Evolutionary conservation across 495 filamentous ascomycete genomes (phyloP).

Genomic region (Penicillium macrosclerotiorum): DNA sequence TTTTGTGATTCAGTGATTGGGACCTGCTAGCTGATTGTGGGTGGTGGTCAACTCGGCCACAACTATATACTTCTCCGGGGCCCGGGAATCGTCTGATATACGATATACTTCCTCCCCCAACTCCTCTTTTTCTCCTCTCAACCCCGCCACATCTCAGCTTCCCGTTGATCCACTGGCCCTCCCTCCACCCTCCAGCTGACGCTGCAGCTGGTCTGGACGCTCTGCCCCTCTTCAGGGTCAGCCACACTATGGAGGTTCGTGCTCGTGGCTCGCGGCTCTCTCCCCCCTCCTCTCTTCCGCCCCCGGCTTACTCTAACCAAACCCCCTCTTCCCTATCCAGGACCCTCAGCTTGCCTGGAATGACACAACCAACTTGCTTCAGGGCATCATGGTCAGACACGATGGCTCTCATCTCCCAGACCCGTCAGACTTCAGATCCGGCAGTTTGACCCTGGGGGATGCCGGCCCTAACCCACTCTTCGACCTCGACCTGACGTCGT

Average conservation of each 20-base stretch:
- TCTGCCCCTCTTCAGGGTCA: background rate
- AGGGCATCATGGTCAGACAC: slow-evolving; percentile 31
- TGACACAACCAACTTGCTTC: slow-evolving; percentile 33
- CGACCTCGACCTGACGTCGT: slow-evolving; percentile 27
- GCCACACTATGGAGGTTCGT: slow-evolving; percentile 23
- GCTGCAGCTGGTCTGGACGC: slow-evolving; percentile 1
- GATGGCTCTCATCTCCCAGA: slow-evolving; percentile 12
- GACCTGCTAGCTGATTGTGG: no score
- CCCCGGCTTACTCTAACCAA: background rate
- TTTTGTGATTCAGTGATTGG: no score
- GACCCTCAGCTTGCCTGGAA: slow-evolving; percentile 25
- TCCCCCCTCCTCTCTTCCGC: background rate
- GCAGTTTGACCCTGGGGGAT: slow-evolving; percentile 23
- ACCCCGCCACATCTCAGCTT: background rate
- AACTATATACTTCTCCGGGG: no score
- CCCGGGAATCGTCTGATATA: no score
- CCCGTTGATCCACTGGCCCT: background rate
- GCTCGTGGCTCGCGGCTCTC: background rate
- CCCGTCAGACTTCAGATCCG: slow-evolving; percentile 13
- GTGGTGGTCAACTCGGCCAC: no score
- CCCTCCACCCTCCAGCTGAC: background rate
- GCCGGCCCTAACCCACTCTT: slow-evolving; percentile 26
- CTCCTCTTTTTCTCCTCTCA: background rate
- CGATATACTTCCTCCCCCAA: background rate
- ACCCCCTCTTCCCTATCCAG: background rate